A percentile compares a stretch with the other conserved stretches of the same genome.
phyloP scores from a whole-genome alignment of 2,329 filamentous ascomycete genomes.

The Rhytidhysteron rufulum region DNA sequence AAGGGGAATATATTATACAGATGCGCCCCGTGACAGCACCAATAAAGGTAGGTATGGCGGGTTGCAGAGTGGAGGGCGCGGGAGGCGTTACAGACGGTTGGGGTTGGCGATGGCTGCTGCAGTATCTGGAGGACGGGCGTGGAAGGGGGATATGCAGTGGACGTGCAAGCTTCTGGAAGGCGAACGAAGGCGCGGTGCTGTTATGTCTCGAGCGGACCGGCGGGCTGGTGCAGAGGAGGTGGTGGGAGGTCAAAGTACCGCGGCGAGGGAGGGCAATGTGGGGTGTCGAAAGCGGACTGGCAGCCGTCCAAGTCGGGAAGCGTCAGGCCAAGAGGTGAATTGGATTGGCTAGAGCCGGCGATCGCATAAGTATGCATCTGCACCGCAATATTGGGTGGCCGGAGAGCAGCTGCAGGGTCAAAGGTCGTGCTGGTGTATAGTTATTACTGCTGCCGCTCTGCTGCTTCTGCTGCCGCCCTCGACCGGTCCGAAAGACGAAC shows the following conservation, averaged over 20 bases:
- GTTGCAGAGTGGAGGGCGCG: background rate
- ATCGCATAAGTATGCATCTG: background rate
- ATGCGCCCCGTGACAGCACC: no score
- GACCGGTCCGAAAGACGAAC: no score
- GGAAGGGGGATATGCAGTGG: constrained; percentile 7
- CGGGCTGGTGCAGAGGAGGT: constrained; percentile 1
- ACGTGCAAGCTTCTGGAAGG: constrained; percentile 8
- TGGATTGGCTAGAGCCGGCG: background rate
- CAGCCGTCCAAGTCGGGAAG: background rate
- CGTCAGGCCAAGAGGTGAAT: background rate
- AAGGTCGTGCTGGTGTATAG: background rate
- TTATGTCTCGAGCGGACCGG: background rate
- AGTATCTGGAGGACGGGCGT: constrained; percentile 3
- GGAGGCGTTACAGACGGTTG: constrained; percentile 1
- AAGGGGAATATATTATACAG: background rate
- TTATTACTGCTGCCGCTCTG: no score
- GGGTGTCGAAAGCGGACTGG: background rate
- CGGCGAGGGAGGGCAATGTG: background rate
- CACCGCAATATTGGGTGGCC: constrained; percentile 1
- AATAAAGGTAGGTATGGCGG: no score
- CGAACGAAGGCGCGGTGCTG: background rate
- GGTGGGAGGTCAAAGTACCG: background rate
- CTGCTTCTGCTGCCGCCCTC: no score
- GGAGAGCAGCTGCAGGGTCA: constrained; percentile 2
- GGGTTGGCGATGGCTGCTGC: constrained; percentile 4